Conservation (phyloP, 2,329 filamentous ascomycete genomes). For the Westerdykella sp. region DNA sequence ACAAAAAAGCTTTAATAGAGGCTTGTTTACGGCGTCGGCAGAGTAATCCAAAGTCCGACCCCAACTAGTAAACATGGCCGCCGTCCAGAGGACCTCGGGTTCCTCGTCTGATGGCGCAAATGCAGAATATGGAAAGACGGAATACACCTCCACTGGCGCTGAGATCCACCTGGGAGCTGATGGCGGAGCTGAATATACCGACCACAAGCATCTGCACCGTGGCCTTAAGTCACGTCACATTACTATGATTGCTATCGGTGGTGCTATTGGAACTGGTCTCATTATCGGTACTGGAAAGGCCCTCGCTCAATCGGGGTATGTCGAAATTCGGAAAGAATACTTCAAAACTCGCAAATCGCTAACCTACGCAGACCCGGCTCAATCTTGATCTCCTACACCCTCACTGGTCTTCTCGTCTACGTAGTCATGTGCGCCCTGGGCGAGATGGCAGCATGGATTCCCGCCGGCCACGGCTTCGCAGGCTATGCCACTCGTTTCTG, state of each 20-base stretch:
- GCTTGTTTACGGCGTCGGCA: too few species aligned
- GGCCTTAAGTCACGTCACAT: constrained; percentile 51
- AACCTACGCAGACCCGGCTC: constrained; percentile 50
- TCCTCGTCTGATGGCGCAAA: constrained; percentile 27
- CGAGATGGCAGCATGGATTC: constrained; percentile 80
- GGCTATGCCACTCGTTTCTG: constrained; percentile 74
- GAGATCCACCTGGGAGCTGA: constrained; percentile 13
- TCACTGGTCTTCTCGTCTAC: constrained; percentile 68
- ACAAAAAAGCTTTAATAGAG: not conserved
- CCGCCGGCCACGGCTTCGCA: constrained; percentile 71
- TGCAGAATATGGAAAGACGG: constrained; percentile 12
- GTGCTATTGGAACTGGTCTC: constrained; percentile 66
- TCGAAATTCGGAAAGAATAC: constrained; percentile 1
- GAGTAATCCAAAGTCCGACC: not conserved
- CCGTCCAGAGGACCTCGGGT: constrained; percentile 22
- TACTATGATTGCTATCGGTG: constrained; percentile 65
- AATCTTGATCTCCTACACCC: constrained; percentile 64
- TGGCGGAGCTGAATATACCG: constrained; percentile 21
- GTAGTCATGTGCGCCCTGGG: constrained; percentile 76
- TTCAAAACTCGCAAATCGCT: constrained; percentile 7
- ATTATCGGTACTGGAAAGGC: constrained; percentile 59
- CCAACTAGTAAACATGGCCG: constrained; percentile 15
- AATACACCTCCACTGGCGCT: constrained; percentile 15
- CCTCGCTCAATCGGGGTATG: constrained; percentile 43
- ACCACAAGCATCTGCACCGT: constrained; percentile 43